Percentiles rank a stretch among this genome's conserved stretches.
phyloP scores from a whole-genome alignment of 352 stramenopile genomes.

The Saprolegnia diclina region DNA sequence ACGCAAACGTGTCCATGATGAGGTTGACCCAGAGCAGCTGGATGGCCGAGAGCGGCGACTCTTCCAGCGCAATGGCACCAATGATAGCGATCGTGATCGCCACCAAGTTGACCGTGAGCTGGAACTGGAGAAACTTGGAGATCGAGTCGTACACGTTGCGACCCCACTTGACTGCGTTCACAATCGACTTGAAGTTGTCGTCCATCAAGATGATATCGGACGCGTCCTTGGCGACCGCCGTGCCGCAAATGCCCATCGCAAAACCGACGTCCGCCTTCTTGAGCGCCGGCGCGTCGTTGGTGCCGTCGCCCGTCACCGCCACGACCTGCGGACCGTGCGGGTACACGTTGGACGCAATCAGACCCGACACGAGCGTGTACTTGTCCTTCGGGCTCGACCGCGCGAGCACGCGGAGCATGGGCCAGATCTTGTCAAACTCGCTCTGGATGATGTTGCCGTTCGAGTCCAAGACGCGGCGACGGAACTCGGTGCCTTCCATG shows the following conservation, averaged over 20 bases:
- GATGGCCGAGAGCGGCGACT: slow-evolving; percentile 74
- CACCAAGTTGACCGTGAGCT: slow-evolving; percentile 89
- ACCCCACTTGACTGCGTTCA: slow-evolving; percentile 90
- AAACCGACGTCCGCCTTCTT: slow-evolving; percentile 88
- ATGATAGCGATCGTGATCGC: slow-evolving; percentile 78
- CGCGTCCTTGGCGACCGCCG: slow-evolving; percentile 86
- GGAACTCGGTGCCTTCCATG: slow-evolving; percentile 56
- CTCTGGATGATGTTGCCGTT: slow-evolving; percentile 54
- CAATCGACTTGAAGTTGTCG: slow-evolving; percentile 95
- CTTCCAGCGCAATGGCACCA: slow-evolving; percentile 50
- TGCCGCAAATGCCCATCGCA: slow-evolving; percentile 84
- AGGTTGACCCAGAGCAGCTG: slow-evolving; percentile 94
- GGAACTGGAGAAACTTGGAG: slow-evolving; percentile 90
- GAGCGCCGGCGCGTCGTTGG: slow-evolving; percentile 89
- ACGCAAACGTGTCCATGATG: slow-evolving; percentile 91
- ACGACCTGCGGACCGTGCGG: slow-evolving; percentile 68
- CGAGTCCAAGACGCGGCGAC: slow-evolving; percentile 41
- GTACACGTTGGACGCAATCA: slow-evolving; percentile 52
- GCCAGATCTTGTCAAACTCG: slow-evolving; percentile 67
- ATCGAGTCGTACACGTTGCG: slow-evolving; percentile 91
- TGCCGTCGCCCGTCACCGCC: slow-evolving; percentile 90
- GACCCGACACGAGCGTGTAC: slow-evolving; percentile 54
- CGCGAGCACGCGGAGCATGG: slow-evolving; percentile 56
- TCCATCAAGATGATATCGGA: slow-evolving; percentile 94
- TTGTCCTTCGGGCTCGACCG: slow-evolving; percentile 62